Conservation (phyloP, 768 basidiomycete species). For the Udeniomyces megalosporus region DNA sequence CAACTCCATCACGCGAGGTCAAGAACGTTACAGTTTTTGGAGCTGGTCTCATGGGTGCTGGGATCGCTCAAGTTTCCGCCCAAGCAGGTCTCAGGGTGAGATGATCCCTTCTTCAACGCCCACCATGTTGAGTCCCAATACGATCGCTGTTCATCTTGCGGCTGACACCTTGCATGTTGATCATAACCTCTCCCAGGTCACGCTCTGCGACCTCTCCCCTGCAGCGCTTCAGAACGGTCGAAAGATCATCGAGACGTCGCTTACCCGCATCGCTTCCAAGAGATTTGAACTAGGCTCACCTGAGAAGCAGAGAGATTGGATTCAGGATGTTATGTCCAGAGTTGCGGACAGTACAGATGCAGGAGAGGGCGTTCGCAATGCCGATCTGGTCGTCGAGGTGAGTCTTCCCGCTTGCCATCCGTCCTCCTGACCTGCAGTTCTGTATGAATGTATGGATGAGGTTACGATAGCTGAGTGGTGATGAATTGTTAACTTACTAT, state of each 20-base stretch:
- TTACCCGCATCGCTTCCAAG: not conserved
- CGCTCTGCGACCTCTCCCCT: not conserved
- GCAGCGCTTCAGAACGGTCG: not conserved
- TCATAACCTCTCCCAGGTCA: not conserved
- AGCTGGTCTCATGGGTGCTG: conserved; percentile 33
- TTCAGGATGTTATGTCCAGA: not conserved
- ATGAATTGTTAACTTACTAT: too few relatives aligned
- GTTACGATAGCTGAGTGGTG: too few relatives aligned
- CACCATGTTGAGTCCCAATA: not conserved
- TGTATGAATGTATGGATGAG: too few relatives aligned
- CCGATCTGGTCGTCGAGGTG: conserved; percentile 33
- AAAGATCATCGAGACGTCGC: not conserved
- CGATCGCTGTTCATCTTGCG: not conserved
- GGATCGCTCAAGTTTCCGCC: conserved; percentile 34
- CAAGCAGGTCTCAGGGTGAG: conserved; percentile 31
- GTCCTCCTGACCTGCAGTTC: too few relatives aligned
- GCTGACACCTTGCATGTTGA: not conserved
- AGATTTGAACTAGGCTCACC: not conserved
- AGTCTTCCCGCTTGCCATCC: too few relatives aligned
- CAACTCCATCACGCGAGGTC: conserved; percentile 16
- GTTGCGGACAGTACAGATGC: not conserved
- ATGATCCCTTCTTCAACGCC: not conserved
- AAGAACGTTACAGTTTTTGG: conserved; percentile 32
- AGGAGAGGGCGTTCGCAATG: conserved; percentile 24
- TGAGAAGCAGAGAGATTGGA: not conserved